Evolutionary conservation across 495 filamentous ascomycete genomes (phyloP), one percentile per base, ranked within the genome.

Genomic region (Filosporella fistucella): DNA sequence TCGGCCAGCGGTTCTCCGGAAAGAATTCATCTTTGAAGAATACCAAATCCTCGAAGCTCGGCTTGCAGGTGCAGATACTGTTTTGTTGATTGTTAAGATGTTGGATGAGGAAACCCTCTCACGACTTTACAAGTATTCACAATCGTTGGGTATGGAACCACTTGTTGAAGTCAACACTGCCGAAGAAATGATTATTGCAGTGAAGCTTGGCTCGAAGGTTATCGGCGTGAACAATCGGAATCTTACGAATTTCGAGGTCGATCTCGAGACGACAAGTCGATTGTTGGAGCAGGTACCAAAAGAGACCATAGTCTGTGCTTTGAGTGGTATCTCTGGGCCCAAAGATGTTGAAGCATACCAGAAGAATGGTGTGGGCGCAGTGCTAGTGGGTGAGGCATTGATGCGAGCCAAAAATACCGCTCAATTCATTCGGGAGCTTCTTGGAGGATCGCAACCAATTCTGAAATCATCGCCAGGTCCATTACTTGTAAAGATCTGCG

Each of bases 201-300:
- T 95, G 20, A 77, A 85, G 21, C 72, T 99, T 8, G 94, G 93
- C 13, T 75, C 93, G n/a, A 83, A 89, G 63, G 90, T 94, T 20
- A 96, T 99, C 57, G 93, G 93, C 8, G 93, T 99, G 57, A 99
- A 99, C 66, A 99, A 99, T 66, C 77, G 93, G 32, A 91, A 99
- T 58, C 75, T 99, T 6, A 89, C 89, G 44, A 95, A 78, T 61
- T 99, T 99, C 48, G 90, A 96, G 59, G 93, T 99, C 13, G 93
- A 99, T 60, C 78, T 97, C 9, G 85, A 89, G 37, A 99, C 94
- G 7, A 97, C 93, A 0, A 91, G 87, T 57, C 80, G 94, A 2
- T 71, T 99, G 22, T 89, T 95, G 65, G 83, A 82, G 49, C 81
- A 89, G 62, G 89, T 96, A 2, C 80, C 89, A 10, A 75, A 82